Base-by-base conservation (phyloP, 805 yeast species). In the Kodamaea neixiangensis region DNA sequence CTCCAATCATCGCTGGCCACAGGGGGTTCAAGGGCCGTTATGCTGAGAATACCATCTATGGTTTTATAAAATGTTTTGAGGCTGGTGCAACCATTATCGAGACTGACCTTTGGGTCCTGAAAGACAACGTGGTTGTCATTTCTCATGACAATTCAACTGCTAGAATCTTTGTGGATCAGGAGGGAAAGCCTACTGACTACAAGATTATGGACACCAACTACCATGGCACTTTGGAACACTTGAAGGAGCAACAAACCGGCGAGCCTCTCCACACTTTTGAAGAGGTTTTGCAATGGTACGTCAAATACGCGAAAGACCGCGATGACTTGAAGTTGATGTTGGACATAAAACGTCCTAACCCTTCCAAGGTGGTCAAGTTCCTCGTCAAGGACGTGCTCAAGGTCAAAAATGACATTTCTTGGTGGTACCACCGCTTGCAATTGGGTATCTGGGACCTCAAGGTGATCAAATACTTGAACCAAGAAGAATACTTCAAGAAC, bases 361-460 rank as follows among this genome's bases (percentile, higher is more conserved):
- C 74, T n/a, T 62, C 73, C 15, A 64, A 58, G 42, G 46, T 74
- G 0, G 49, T 68, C 46, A 65, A 64, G 51, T 58, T 56, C 42
- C 51, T 73, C 5, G 52, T 74, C 20, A 46, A 62, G 35, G 75
- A 71, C 42, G 52, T 72, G 44, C 46, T 69, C 14, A 50, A 54
- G 2, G 68, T 66, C 10, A 56, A 63, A 14, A 48, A 56, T 22
- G 72, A 73, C 46, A 56, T 73, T 13, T 43, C 57, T 15, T 74
- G 69, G 68, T 74, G 78, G 79, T 64, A 59, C 25, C 64, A 66
- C 20, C 64, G 67, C 19, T 55, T 74, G 22, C 73, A 69, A 52
- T 62, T 72, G 48, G 79, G 78, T 3, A 56, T 73, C 18, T 74
- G 79, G 79, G 68, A 69, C 52, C 58, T 74, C 49, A 62, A 66